A percentile compares a stretch with the other conserved stretches of the same genome.
Conservation (phyloP, 768 basidiomycete species). For the Gyrodon lividus region DNA sequence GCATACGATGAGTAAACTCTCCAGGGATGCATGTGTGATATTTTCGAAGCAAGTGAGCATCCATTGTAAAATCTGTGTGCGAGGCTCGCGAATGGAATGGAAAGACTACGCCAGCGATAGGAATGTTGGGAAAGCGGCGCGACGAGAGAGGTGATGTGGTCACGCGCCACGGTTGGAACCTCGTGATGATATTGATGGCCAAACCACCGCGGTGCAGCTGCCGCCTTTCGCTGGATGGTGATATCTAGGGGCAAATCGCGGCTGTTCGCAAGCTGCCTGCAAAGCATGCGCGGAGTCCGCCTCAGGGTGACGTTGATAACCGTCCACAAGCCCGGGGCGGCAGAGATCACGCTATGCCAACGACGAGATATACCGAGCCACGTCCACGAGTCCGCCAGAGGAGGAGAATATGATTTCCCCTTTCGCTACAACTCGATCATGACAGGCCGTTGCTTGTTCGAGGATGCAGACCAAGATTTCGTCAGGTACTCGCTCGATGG, state of each 20-base stretch:
- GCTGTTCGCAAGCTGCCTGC: neutral
- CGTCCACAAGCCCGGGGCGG: constrained; percentile 1
- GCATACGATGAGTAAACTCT: neutral
- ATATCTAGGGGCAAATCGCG: neutral
- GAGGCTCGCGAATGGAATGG: constrained; percentile 2
- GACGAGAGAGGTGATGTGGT: neutral
- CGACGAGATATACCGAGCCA: constrained; percentile 3
- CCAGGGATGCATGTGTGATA: neutral
- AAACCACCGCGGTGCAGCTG: neutral
- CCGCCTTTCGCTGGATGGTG: neutral
- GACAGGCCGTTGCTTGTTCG: neutral
- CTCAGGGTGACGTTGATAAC: neutral
- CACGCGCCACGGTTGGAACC: neutral
- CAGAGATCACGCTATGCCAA: constrained; percentile 1
- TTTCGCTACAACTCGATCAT: neutral
- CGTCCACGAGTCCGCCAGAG: neutral
- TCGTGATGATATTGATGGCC: neutral
- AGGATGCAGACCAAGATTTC: neutral
- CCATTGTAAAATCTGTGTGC: neutral
- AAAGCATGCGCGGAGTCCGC: constrained; percentile 1
- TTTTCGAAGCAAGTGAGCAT: neutral
- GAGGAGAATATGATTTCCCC: neutral
- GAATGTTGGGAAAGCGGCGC: neutral
- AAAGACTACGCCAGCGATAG: neutral
- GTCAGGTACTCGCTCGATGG: neutral